Percentiles rank a stretch among this genome's conserved stretches.
Conservation (phyloP, 805 yeast species). For the Candida maris region DNA sequence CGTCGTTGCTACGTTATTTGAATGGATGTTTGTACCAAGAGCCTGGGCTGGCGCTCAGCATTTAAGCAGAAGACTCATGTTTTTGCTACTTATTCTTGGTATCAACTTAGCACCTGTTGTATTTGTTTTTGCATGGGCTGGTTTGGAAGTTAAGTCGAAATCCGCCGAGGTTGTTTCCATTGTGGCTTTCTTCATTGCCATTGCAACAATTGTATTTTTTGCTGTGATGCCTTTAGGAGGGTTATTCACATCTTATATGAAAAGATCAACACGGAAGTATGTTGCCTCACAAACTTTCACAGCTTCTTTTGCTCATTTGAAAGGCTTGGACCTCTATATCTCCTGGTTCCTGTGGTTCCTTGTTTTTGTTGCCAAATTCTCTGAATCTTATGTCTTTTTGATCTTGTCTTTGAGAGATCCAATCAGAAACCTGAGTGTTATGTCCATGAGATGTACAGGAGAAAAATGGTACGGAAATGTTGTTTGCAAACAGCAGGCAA, state of each 20-base stretch:
- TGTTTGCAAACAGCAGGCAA: constrained; percentile 83
- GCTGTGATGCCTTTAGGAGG: constrained; percentile 97
- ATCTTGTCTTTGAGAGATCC: constrained; percentile 91
- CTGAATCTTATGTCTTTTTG: constrained; percentile 92
- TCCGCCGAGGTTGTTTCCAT: constrained; percentile 78
- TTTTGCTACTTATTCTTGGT: constrained; percentile 60
- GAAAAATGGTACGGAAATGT: constrained; percentile 80
- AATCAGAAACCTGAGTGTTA: constrained; percentile 79
- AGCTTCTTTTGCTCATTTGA: constrained; percentile 77
- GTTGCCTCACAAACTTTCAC: constrained; percentile 95
- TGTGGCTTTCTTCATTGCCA: constrained; percentile 84
- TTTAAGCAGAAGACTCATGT: constrained; percentile 79
- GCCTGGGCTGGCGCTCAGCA: constrained; percentile 99
- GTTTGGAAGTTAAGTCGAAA: constrained; percentile 58
- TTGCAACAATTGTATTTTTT: constrained; percentile 80
- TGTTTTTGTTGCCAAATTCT: constrained; percentile 83
- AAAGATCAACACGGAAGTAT: constrained; percentile 79
- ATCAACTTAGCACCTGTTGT: constrained; percentile 82
- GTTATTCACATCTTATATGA: constrained; percentile 87
- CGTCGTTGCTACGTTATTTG: constrained; percentile 81
- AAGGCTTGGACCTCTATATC: constrained; percentile 93
- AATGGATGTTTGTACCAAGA: constrained; percentile 96
- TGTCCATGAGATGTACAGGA: constrained; percentile 92
- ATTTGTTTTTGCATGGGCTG: constrained; percentile 80
- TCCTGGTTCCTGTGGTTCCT: constrained; percentile 87